Conservation (phyloP, 169 alveolate species). For the Plasmodium malariae region DNA sequence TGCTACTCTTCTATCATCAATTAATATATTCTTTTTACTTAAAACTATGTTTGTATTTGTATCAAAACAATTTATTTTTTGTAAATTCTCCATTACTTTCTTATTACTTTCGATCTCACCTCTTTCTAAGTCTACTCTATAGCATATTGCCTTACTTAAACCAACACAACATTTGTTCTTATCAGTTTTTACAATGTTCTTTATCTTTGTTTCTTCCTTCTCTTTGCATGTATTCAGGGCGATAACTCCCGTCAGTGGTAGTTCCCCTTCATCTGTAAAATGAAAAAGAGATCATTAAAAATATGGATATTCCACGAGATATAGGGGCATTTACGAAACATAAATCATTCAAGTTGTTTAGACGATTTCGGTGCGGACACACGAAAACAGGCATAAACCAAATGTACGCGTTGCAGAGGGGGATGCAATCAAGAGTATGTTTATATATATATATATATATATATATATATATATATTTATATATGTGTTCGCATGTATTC, state of each 20-base stretch:
- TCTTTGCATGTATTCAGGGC: background rate
- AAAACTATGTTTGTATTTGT: conserved; percentile 56
- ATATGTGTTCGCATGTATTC: too few relatives aligned
- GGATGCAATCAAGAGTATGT: too few relatives aligned
- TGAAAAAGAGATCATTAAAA: too few relatives aligned
- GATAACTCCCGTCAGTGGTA: background rate
- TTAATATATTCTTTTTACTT: conserved; percentile 51
- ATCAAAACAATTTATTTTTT: conserved; percentile 54
- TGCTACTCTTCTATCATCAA: conserved; percentile 59
- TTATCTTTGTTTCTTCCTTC: conserved; percentile 1
- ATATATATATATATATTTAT: too few relatives aligned
- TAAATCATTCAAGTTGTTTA: too few relatives aligned
- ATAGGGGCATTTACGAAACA: too few relatives aligned
- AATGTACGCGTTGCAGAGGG: too few relatives aligned
- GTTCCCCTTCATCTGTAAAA: conserved; percentile 8
- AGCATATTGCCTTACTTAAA: conserved; percentile 45
- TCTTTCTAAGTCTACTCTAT: conserved; percentile 47
- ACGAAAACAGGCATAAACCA: too few relatives aligned
- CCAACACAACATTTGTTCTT: conserved; percentile 30
- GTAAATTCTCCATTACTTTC: conserved; percentile 31
- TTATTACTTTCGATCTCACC: conserved; percentile 32
- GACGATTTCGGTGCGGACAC: too few relatives aligned
- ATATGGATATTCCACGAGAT: too few relatives aligned
- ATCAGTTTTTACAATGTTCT: conserved; percentile 16
- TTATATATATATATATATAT: too few relatives aligned